Conservation (phyloP, 2,329 filamentous ascomycete genomes). For the Phyllosticta capitalensis region DNA sequence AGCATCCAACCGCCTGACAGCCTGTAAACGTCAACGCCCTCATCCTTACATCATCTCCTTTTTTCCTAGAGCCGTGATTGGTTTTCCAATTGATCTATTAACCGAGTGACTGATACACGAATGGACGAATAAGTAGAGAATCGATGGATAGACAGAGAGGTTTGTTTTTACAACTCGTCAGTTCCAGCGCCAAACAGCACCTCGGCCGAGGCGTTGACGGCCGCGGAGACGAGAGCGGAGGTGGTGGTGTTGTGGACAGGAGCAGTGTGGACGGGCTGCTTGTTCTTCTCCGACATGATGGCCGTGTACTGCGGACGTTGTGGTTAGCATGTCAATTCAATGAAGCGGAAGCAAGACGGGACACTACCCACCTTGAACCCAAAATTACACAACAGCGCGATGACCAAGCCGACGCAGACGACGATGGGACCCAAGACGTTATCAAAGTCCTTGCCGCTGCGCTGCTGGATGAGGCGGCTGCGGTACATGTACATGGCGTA, state of each 20-base stretch:
- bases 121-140: too few species aligned
- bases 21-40: too few species aligned
- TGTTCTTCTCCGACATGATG: background rate
- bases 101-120: too few species aligned
- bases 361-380: conserved; percentile 51
- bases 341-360: background rate
- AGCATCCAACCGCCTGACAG: too few species aligned
- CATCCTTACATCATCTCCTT: too few species aligned
- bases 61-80: too few species aligned
- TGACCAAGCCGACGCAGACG: conserved; percentile 67
- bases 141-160: too few species aligned
- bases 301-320: background rate
- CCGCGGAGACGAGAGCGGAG: background rate
- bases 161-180: background rate
- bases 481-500: conserved; percentile 72
- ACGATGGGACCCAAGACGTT: conserved; percentile 76
- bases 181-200: background rate
- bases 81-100: too few species aligned
- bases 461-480: conserved; percentile 66
- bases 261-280: background rate
- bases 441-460: conserved; percentile 90
- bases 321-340: background rate
- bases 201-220: background rate
- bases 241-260: background rate
- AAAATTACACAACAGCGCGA: conserved; percentile 80